Evolutionary conservation across 805 yeast species (phyloP).

Genomic region (Maudiozyma pseudohumilis): DNA sequence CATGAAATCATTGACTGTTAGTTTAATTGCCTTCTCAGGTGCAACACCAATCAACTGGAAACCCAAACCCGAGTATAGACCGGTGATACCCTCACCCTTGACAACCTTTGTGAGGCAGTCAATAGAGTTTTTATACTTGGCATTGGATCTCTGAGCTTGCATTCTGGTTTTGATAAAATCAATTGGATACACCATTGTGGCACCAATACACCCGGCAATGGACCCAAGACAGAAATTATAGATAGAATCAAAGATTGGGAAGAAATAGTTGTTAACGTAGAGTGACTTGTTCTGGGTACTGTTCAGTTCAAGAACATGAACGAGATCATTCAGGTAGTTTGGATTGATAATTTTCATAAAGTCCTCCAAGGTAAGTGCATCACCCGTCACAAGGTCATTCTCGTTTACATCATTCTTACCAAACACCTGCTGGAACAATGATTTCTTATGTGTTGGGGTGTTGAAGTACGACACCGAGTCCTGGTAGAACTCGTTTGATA

Average conservation of each 20-base stretch:
- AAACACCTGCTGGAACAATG: neutral
- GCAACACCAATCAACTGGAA: constrained; percentile 97
- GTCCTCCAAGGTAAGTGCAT: constrained; percentile 29
- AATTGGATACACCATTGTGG: constrained; percentile 95
- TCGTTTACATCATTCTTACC: neutral
- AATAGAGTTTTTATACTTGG: constrained; percentile 65
- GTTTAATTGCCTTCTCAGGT: constrained; percentile 94
- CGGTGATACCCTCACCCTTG: constrained; percentile 66
- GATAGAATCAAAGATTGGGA: constrained; percentile 72
- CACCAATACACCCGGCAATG: constrained; percentile 95
- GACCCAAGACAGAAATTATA: constrained; percentile 88
- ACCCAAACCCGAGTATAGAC: constrained; percentile 84
- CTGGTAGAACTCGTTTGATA: constrained; percentile 17
- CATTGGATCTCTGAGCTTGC: constrained; percentile 82
- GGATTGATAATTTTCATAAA: constrained; percentile 35
- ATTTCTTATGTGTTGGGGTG: neutral
- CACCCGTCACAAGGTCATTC: neutral
- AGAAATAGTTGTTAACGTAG: constrained; percentile 33
- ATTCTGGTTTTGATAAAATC: constrained; percentile 92
- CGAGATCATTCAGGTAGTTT: constrained; percentile 30
- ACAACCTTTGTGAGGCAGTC: constrained; percentile 81
- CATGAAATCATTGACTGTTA: constrained; percentile 85
- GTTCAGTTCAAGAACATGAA: constrained; percentile 25
- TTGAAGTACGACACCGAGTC: constrained; percentile 1
- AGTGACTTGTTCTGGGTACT: constrained; percentile 21